Percentiles rank a stretch among this genome's conserved stretches.
Conservation (phyloP, 495 filamentous ascomycete species). For the Aspergillus olivimuriae region DNA sequence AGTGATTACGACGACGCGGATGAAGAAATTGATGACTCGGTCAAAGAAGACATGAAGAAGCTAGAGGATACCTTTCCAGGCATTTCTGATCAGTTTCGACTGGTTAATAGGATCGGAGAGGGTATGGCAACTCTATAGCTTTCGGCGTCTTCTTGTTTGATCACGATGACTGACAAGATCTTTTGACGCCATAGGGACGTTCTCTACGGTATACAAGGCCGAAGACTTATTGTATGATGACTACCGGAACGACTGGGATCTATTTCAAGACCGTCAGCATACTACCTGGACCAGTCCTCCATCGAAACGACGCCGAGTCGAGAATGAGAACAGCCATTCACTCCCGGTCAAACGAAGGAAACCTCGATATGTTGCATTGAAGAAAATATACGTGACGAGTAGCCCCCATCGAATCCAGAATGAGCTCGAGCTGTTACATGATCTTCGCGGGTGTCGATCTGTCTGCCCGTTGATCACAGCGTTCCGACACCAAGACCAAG, state of each 20-base stretch:
- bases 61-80: slow-evolving; percentile 75
- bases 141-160: neutral
- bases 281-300: slow-evolving; percentile 57
- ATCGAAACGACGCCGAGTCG: slow-evolving; percentile 40
- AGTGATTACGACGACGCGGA: slow-evolving; percentile 43
- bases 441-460: slow-evolving; percentile 69
- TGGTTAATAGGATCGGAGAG: slow-evolving; percentile 97
- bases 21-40: slow-evolving; percentile 61
- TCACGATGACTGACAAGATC: slow-evolving; percentile 6
- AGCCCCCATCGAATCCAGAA: slow-evolving; percentile 91
- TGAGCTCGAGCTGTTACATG: slow-evolving; percentile 92
- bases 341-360: slow-evolving; percentile 26
- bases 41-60: slow-evolving; percentile 78
- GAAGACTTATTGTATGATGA: slow-evolving; percentile 86
- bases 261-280: slow-evolving; percentile 51
- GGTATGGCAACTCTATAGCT: too few species aligned
- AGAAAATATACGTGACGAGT: slow-evolving; percentile 98
- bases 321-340: slow-evolving; percentile 20
- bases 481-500: slow-evolving; percentile 88
- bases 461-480: slow-evolving; percentile 96
- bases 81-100: slow-evolving; percentile 74
- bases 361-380: slow-evolving; percentile 85
- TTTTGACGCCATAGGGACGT: slow-evolving; percentile 62
- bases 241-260: slow-evolving; percentile 84
- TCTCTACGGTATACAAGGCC: slow-evolving; percentile 97